These are phyloP conservation scores for Calamus simplicifolius DNA, from an alignment of 176 grass and related monocot genomes.

Conservation along the genomic window DNA sequence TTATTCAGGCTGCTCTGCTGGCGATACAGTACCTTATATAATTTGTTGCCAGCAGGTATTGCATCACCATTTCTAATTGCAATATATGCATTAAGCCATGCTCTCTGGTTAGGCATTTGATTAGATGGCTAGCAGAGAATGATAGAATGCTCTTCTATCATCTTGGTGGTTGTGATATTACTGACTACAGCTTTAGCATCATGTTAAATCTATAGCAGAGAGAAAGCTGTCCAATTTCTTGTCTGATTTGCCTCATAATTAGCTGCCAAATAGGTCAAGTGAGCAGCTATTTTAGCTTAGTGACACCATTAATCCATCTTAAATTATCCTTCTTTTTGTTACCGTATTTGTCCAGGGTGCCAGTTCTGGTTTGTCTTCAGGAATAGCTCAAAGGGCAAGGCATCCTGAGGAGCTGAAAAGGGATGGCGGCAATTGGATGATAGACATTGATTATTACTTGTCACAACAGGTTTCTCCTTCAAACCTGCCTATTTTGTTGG, in stretches of 20 bases:
- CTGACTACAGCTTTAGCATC: no score
- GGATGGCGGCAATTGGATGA: constrained; percentile 62
- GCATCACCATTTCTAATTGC: neutral
- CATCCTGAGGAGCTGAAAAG: constrained; percentile 89
- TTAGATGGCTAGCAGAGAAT: no score
- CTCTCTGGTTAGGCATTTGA: no score
- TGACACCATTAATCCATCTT: neutral
- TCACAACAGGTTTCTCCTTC: constrained; percentile 69
- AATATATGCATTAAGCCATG: no score
- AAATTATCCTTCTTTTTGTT: constrained; percentile 5
- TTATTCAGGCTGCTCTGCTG: constrained; percentile 70
- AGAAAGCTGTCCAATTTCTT: no score
- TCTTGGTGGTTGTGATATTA: no score
- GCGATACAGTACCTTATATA: constrained; percentile 90
- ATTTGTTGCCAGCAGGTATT: constrained; percentile 86
- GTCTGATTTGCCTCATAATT: no score
- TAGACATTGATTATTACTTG: constrained; percentile 94
- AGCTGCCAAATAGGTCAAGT: no score
- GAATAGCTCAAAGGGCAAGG: constrained; percentile 94
- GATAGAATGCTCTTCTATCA: no score
- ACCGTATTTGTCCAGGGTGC: constrained; percentile 38
- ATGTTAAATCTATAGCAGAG: no score
- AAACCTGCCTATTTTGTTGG: no score
- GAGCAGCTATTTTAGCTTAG: neutral
- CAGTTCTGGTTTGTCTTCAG: constrained; percentile 40